phyloP scores from a whole-genome alignment of 1,139 yeast genomes.

The Yamadazyma membranifaciens region DNA sequence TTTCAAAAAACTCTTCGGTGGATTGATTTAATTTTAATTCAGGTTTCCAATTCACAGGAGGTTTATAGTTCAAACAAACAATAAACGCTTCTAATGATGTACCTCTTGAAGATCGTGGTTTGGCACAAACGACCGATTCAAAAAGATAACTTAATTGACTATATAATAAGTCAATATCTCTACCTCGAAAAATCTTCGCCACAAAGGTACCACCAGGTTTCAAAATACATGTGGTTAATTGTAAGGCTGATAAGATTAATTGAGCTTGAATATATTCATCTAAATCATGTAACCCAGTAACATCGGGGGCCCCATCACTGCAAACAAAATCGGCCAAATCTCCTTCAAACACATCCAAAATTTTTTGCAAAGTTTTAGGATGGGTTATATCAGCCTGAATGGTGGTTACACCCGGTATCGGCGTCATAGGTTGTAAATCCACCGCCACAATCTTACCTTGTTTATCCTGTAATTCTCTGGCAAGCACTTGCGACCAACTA shows the following conservation, averaged over 20 bases:
- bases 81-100: slow-evolving; percentile 91
- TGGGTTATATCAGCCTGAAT: slow-evolving; percentile 97
- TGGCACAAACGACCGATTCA: slow-evolving; percentile 87
- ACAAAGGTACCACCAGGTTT: slow-evolving; percentile 91
- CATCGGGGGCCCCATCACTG: slow-evolving; percentile 98
- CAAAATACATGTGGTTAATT: slow-evolving; percentile 82
- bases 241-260: slow-evolving; percentile 83
- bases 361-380: slow-evolving; percentile 77
- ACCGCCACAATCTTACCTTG: slow-evolving; percentile 85
- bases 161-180: slow-evolving; percentile 90
- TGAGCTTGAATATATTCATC: slow-evolving; percentile 98
- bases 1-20: slow-evolving; percentile 80
- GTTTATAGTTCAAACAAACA: slow-evolving; percentile 85
- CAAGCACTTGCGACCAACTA: slow-evolving; percentile 96
- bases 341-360: slow-evolving; percentile 80
- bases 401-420: slow-evolving; percentile 82
- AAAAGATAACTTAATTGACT: slow-evolving; percentile 84
- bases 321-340: slow-evolving; percentile 94
- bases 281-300: slow-evolving; percentile 92
- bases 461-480: slow-evolving; percentile 56
- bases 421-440: slow-evolving; percentile 96
- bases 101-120: slow-evolving; percentile 92
- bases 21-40: slow-evolving; percentile 54
- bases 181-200: slow-evolving; percentile 92
- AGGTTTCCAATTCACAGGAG: slow-evolving; percentile 82